These are phyloP conservation scores for Verticillium nonalfalfae DNA, from an alignment of 2,329 filamentous ascomycete species.

Conservation along the genomic window DNA sequence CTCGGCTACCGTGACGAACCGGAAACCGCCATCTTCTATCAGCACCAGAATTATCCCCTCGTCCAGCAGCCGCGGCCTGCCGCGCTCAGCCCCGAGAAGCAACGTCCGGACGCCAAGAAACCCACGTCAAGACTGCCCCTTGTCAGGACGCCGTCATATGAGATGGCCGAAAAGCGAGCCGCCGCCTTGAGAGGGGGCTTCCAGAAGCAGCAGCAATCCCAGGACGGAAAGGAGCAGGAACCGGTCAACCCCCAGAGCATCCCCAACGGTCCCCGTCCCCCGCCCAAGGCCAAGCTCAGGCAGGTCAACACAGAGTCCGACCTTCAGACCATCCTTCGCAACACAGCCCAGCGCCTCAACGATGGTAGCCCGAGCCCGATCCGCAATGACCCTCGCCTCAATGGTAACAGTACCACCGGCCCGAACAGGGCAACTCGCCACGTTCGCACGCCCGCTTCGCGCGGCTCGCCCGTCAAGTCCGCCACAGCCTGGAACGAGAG, in stretches of 20 bases:
- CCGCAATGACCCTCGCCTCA: neutral
- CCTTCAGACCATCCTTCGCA: conserved; percentile 43
- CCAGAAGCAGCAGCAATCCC: conserved; percentile 1
- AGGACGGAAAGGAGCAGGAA: neutral
- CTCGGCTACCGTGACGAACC: conserved; percentile 12
- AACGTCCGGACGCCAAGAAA: neutral
- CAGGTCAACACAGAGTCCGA: conserved; percentile 37
- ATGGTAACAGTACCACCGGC: neutral
- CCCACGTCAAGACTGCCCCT: conserved; percentile 6
- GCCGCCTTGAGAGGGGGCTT: conserved; percentile 10
- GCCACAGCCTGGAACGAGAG: neutral
- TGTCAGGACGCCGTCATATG: conserved; percentile 9
- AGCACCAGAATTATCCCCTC: conserved; percentile 7
- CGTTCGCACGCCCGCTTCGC: conserved; percentile 19
- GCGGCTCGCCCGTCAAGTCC: conserved; percentile 7
- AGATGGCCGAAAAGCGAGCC: conserved; percentile 10
- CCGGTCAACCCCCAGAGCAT: neutral
- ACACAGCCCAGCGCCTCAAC: conserved; percentile 44
- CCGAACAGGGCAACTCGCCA: conserved; percentile 20
- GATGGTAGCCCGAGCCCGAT: conserved; percentile 23
- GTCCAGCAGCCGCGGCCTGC: conserved; percentile 5
- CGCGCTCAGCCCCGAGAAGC: conserved; percentile 1
- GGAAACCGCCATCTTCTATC: conserved; percentile 14
- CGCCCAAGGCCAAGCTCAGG: conserved; percentile 14
- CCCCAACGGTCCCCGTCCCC: conserved; percentile 12